A percentile compares a stretch with the other conserved stretches of the same genome.
Evolutionary conservation across 176 grass and related monocot species (phyloP).

Genomic region (Thalia dealbata): DNA sequence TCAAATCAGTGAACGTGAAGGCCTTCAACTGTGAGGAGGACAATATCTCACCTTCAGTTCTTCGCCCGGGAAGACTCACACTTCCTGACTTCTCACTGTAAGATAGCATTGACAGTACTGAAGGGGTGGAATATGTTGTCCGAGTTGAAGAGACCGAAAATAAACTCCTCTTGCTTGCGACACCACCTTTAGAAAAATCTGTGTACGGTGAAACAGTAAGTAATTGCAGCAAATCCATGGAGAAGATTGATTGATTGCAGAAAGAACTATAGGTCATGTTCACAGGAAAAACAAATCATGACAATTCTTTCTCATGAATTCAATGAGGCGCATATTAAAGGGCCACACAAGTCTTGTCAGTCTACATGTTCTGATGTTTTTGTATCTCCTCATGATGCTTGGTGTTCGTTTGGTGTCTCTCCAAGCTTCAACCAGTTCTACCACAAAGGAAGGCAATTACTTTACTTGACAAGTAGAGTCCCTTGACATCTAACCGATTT

Average conservation of each 20-base stretch:
- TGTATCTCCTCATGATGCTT: too few species aligned
- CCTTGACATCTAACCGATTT: too few species aligned
- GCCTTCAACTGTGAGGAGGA: conserved; percentile 21
- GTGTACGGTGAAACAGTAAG: not conserved
- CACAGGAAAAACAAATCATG: not conserved
- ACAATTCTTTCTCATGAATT: not conserved
- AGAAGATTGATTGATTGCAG: not conserved
- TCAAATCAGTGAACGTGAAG: conserved; percentile 15
- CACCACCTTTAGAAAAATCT: conserved; percentile 9
- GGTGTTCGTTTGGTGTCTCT: too few species aligned
- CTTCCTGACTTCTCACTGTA: not conserved
- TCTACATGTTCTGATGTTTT: too few species aligned
- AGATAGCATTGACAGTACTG: not conserved
- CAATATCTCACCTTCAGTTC: conserved; percentile 21
- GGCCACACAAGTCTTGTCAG: too few species aligned
- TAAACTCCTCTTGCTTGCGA: not conserved
- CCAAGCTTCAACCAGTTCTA: too few species aligned
- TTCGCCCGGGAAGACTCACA: conserved; percentile 16
- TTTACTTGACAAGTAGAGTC: too few species aligned
- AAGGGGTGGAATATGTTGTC: conserved; percentile 9
- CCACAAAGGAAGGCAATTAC: too few species aligned
- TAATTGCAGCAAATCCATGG: not conserved
- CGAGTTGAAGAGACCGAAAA: conserved; percentile 13
- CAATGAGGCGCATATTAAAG: too few species aligned
- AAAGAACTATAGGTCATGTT: not conserved